Evolutionary conservation across 1,284 basidiomycete genomes (phyloP).

Genomic region (Sparassis latifolia): DNA sequence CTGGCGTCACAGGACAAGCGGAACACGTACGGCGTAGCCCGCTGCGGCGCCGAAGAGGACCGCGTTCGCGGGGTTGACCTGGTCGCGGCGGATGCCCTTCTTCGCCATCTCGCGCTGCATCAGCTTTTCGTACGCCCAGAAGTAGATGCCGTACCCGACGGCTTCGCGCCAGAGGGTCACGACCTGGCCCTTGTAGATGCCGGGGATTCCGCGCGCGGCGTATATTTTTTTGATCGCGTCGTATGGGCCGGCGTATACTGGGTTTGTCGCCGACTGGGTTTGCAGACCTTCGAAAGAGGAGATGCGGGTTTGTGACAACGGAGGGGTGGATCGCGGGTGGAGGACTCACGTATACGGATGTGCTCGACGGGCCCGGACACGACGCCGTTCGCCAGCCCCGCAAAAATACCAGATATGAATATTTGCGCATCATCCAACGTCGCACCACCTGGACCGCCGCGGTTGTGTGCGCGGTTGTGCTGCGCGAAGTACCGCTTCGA

Average conservation of each 20-base stretch:
- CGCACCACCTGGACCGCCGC: constrained; percentile 54
- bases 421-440: constrained; percentile 62
- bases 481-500: constrained; percentile 79
- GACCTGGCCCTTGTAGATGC: constrained; percentile 90
- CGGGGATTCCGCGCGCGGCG: constrained; percentile 66
- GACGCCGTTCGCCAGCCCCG: constrained; percentile 87
- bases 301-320: constrained; percentile 1
- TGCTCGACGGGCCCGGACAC: constrained; percentile 97
- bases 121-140: constrained; percentile 89
- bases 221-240: constrained; percentile 85
- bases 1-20: constrained; percentile 2
- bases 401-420: constrained; percentile 73
- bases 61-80: constrained; percentile 73
- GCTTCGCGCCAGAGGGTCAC: constrained; percentile 87
- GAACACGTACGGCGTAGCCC: constrained; percentile 67
- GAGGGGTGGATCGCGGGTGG: not conserved
- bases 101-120: constrained; percentile 78
- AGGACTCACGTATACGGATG: constrained; percentile 84
- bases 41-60: constrained; percentile 84
- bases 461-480: constrained; percentile 48
- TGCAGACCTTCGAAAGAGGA: constrained; percentile 60
- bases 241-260: constrained; percentile 75
- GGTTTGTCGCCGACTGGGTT: constrained; percentile 75
- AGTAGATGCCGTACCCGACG: constrained; percentile 83
- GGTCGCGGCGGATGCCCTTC: constrained; percentile 65